A percentile compares a stretch with the other conserved stretches of the same genome.
Conservation (phyloP, 176 grass and related monocot genomes). For the Tuctoria greenei region DNA sequence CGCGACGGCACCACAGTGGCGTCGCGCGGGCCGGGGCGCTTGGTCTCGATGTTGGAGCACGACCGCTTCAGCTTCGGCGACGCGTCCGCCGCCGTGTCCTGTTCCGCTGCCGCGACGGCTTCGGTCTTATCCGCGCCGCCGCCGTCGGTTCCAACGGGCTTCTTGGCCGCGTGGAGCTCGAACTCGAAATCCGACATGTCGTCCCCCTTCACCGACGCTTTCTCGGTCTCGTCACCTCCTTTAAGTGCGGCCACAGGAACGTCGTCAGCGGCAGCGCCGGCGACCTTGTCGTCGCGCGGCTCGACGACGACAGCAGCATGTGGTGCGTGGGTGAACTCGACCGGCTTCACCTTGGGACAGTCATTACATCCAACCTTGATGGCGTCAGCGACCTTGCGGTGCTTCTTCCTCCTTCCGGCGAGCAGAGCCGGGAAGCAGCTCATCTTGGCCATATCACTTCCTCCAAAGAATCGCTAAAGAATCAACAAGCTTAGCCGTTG, state of each 20-base stretch:
- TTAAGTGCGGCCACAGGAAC: conserved; percentile 28
- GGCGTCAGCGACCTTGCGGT: conserved; percentile 34
- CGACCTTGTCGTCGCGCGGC: conserved; percentile 5
- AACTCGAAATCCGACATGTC: conserved; percentile 51
- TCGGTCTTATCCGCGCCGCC: conserved; percentile 13
- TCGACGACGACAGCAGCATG: neutral
- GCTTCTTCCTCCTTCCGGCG: conserved; percentile 69
- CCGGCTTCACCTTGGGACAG: conserved; percentile 50
- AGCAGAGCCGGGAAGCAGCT: conserved; percentile 67
- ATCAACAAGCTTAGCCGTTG: conserved; percentile 57
- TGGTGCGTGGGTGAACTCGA: conserved; percentile 32
- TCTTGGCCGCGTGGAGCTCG: conserved; percentile 39
- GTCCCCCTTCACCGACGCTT: conserved; percentile 22
- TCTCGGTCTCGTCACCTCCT: conserved; percentile 26
- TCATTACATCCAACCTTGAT: conserved; percentile 41
- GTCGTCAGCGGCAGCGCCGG: conserved; percentile 6
- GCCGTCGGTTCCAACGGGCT: conserved; percentile 11
- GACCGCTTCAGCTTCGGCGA: conserved; percentile 70
- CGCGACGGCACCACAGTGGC: conserved; percentile 34
- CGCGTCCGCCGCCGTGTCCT: neutral
- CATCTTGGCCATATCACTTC: conserved; percentile 61
- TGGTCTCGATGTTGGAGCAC: conserved; percentile 95
- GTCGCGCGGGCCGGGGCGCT: conserved; percentile 37
- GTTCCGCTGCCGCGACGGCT: neutral
- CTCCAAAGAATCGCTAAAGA: neutral